phyloP scores from a whole-genome alignment of 139 green algal genomes.

The Dunaliella primolecta region DNA sequence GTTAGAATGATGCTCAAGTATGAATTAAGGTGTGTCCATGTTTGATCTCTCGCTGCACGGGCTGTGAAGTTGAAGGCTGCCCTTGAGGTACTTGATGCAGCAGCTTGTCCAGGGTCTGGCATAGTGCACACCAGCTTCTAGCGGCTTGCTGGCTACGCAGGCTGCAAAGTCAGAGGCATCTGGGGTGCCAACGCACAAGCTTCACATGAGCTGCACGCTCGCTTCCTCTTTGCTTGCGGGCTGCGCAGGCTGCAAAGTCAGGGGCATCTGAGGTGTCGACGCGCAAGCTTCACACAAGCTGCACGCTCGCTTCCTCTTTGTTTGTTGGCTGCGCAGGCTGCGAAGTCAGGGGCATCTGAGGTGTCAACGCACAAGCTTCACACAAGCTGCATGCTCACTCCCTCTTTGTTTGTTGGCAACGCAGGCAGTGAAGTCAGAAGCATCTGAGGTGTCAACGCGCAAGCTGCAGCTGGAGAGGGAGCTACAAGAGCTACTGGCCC shows the following conservation, averaged over 20 bases:
- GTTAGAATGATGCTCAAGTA: no score
- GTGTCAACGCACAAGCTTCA: constrained; percentile 26
- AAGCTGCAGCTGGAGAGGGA: constrained; percentile 36
- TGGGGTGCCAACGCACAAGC: no score
- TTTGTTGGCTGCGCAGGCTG: neutral
- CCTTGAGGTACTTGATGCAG: no score
- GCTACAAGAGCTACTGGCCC: constrained; percentile 24
- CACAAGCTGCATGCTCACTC: neutral
- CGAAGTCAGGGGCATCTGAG: neutral
- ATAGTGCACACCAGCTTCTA: no score
- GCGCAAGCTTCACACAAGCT: no score
- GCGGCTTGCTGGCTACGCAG: neutral
- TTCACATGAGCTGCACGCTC: neutral
- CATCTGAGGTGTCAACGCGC: constrained; percentile 17
- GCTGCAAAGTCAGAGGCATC: neutral
- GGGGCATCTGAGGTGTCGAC: no score
- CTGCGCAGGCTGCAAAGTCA: neutral
- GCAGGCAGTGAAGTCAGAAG: constrained; percentile 36
- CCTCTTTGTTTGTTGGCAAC: neutral
- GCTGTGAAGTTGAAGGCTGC: no score
- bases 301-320: neutral
- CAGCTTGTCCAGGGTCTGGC: no score
- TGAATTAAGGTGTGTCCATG: no score
- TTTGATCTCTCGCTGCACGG: no score
- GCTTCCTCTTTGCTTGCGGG: neutral